Percentiles rank a stretch among this genome's conserved stretches.
Evolutionary conservation across 345 rosid species (phyloP).

Genomic region (Citrus unshiu): DNA sequence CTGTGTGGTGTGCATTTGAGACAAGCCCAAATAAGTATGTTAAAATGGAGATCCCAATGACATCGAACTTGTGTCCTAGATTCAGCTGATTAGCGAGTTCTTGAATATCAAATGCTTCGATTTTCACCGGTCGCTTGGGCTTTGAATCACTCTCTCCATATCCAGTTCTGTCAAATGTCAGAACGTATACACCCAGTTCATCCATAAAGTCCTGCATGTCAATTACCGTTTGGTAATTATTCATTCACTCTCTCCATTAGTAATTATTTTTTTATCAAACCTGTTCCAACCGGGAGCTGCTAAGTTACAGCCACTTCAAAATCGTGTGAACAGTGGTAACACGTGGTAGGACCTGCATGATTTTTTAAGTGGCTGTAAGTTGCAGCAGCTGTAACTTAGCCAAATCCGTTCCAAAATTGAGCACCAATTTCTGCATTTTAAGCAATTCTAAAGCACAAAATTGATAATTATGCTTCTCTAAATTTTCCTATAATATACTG

Average conservation of each 20-base stretch:
- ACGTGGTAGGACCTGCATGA: no score
- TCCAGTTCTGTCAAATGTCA: slow-evolving; percentile 85
- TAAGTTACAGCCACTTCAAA: no score
- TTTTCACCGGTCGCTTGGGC: slow-evolving; percentile 59
- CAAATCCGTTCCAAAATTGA: no score
- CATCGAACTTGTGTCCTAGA: slow-evolving; percentile 44
- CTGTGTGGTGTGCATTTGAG: slow-evolving; percentile 57
- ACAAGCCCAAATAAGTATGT: slow-evolving; percentile 48
- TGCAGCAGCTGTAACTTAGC: no score
- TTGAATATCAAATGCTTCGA: slow-evolving; percentile 73
- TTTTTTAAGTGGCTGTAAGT: no score
- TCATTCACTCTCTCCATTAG: no score
- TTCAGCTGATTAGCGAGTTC: slow-evolving; percentile 63
- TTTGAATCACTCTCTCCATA: slow-evolving; percentile 83
- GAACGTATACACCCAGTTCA: slow-evolving; percentile 20
- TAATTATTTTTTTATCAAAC: no score
- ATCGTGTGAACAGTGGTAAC: no score
- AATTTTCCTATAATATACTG: neutral
- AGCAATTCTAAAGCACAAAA: no score
- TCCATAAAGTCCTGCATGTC: slow-evolving; percentile 31
- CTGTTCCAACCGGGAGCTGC: no score
- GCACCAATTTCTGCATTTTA: no score
- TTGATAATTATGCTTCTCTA: no score
- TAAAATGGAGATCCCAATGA: slow-evolving; percentile 50
- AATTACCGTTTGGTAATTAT: slow-evolving; percentile 25